Base-by-base conservation (phyloP, 139 green algal species). In the Tetraselmis striata region DNA sequence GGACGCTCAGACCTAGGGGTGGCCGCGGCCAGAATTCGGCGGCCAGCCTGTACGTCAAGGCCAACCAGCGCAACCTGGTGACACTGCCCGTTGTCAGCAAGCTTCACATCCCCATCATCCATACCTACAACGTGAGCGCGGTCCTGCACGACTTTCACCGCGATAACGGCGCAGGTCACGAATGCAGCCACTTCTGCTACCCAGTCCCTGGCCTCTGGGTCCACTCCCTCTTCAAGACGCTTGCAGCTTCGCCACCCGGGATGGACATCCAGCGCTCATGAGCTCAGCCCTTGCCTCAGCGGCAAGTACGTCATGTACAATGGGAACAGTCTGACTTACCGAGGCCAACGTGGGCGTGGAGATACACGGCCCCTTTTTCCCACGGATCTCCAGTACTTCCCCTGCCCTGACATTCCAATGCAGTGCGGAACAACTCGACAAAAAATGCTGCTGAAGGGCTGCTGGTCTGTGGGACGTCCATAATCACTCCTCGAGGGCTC, bases 121-220 rank as follows among this genome's bases (percentile, higher is more conserved):
- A 81, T 1, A 81, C 32, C 0, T 86, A 77, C 75, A 86, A 86
- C 74, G 79, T 81, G 28, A 84, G 75, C 23, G 29, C 76, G 58
- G 30, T 74, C 0, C 59, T 86, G 26, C 81, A 77, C 75, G 77
- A 84, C 22, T 86, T 77, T 32, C 83, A 86, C n/a, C 81, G 84
- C 1, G 80, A 87, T 59, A 87, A 81, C 5, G 84, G 84, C 27
- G 59, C 59, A 2, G 84, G 84, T 23, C 76, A 77, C 59, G 84
- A 87, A 31, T 87, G 84, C 77, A 87, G 76, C 11, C 84, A 87
- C 59, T 84, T 75, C 59, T 87, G 84, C 29, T 28, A 59, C 2
- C 84, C 80, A 5, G 45, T 67, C 45, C 45, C 45, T 18, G 45
- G 45, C 45, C 45, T 67, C 11, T 67, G 45, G 45, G 45, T 67